Conservation (phyloP, 228 moss, liverwort and hornwort species). For the Sphagnum magellanicum region DNA sequence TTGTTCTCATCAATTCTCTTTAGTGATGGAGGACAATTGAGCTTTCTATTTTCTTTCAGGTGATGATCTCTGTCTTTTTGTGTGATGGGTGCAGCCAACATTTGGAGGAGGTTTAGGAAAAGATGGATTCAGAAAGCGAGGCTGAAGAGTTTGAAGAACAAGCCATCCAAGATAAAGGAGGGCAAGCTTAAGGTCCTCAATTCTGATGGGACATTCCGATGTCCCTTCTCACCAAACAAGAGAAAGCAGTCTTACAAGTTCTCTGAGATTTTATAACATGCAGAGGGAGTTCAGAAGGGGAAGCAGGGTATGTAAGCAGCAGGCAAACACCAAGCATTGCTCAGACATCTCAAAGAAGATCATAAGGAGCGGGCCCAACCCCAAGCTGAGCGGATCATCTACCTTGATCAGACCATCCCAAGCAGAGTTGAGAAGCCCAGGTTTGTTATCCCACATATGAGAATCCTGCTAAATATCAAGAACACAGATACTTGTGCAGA, state of each 20-base stretch:
- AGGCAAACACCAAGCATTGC: constrained; percentile 66
- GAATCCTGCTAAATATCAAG: constrained; percentile 62
- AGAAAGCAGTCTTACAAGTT: constrained; percentile 77
- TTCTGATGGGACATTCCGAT: constrained; percentile 57
- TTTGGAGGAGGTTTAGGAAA: too few relatives aligned
- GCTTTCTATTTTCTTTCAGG: too few relatives aligned
- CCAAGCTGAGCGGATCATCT: constrained; percentile 52
- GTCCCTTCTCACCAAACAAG: constrained; percentile 62
- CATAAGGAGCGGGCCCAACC: constrained; percentile 34
- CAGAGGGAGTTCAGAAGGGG: constrained; percentile 56
- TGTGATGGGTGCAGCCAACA: too few relatives aligned
- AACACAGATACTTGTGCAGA: constrained; percentile 14
- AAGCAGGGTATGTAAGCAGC: constrained; percentile 45
- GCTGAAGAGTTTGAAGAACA: constrained; percentile 28
- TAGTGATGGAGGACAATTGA: too few relatives aligned
- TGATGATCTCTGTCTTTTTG: too few relatives aligned
- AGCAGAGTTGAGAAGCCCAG: constrained; percentile 35
- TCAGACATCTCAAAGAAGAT: constrained; percentile 31
- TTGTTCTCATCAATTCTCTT: too few relatives aligned
- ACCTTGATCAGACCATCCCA: constrained; percentile 46
- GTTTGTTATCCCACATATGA: constrained; percentile 71
- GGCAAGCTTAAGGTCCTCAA: constrained; percentile 34
- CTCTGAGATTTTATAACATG: constrained; percentile 68
- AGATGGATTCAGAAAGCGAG: constrained; percentile 39
- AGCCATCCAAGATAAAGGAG: constrained; percentile 13